Conservation (phyloP, 352 stramenopile species). For the Globisporangium emineosum region DNA sequence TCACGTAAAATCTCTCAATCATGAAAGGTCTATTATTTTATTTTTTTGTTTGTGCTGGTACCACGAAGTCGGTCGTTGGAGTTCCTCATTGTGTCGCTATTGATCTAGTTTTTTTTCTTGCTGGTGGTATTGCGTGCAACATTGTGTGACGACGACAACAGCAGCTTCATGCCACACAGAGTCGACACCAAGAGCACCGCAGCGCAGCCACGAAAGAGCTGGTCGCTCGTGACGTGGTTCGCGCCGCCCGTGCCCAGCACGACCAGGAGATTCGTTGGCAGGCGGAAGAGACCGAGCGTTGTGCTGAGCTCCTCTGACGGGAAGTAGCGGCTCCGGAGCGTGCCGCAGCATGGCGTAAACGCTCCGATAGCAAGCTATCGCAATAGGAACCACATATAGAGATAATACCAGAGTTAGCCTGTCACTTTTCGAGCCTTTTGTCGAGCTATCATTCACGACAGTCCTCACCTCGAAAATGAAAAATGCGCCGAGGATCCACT, state of each 20-base stretch:
- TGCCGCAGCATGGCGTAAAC: slow-evolving; percentile 54
- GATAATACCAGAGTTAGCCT: not conserved
- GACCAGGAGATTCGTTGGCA: slow-evolving; percentile 67
- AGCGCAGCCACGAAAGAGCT: slow-evolving; percentile 43
- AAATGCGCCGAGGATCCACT: slow-evolving; percentile 22
- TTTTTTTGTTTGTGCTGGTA: not conserved
- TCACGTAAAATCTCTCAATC: slow-evolving; percentile 29
- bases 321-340: slow-evolving; percentile 48
- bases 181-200: slow-evolving; percentile 33
- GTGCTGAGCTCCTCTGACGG: slow-evolving; percentile 37
- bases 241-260: slow-evolving; percentile 45
- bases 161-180: slow-evolving; percentile 28
- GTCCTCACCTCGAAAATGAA: slow-evolving; percentile 21
- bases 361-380: slow-evolving; percentile 47
- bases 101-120: not conserved
- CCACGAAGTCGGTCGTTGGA: not conserved
- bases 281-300: slow-evolving; percentile 46
- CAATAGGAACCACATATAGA: not conserved
- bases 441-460: not conserved
- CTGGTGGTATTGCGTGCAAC: not conserved
- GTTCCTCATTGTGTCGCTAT: not conserved
- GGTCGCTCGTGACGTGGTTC: slow-evolving; percentile 27
- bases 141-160: slow-evolving; percentile 20
- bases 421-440: not conserved
- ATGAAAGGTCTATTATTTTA: slow-evolving; percentile 16